A percentile compares a stretch with the other conserved stretches of the same genome.
These are phyloP conservation scores for Corymbia citriodora DNA, from an alignment of 441 rosid species.

Conservation along the genomic window DNA sequence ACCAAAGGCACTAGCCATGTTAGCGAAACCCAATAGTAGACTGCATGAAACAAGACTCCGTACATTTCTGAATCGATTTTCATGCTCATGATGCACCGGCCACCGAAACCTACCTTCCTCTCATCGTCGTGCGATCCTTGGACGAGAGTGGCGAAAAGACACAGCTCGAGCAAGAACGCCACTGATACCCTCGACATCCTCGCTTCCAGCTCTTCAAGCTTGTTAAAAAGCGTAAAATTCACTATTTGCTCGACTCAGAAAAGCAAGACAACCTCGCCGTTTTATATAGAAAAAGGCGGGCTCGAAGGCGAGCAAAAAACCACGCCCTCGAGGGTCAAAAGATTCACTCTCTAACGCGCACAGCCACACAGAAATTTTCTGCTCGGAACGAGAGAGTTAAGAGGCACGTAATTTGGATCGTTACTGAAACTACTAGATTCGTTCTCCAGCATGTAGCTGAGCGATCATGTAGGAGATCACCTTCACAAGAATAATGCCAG, in stretches of 20 bases:
- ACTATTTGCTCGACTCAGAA: neutral
- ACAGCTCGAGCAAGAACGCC: constrained; percentile 20
- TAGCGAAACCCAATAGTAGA: neutral
- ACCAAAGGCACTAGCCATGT: neutral
- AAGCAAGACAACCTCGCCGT: neutral
- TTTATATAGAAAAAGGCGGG: neutral
- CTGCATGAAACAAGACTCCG: neutral
- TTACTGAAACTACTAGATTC: neutral
- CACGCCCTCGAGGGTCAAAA: neutral
- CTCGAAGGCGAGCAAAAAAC: neutral
- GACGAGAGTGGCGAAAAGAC: constrained; percentile 17
- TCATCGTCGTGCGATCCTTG: constrained; percentile 23
- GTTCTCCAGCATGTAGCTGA: neutral
- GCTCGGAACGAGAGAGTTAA: neutral
- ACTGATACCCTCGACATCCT: constrained; percentile 16
- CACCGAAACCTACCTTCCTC: constrained; percentile 28
- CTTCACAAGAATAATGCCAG: neutral
- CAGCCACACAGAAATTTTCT: neutral
- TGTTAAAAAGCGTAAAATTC: neutral
- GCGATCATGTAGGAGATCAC: neutral
- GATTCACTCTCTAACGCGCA: neutral
- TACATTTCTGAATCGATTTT: neutral
- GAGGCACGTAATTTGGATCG: neutral
- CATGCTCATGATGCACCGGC: neutral
- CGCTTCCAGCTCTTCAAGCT: neutral